Conservation (phyloP, 2,329 filamentous ascomycete genomes). For the Venturia oleaginea region DNA sequence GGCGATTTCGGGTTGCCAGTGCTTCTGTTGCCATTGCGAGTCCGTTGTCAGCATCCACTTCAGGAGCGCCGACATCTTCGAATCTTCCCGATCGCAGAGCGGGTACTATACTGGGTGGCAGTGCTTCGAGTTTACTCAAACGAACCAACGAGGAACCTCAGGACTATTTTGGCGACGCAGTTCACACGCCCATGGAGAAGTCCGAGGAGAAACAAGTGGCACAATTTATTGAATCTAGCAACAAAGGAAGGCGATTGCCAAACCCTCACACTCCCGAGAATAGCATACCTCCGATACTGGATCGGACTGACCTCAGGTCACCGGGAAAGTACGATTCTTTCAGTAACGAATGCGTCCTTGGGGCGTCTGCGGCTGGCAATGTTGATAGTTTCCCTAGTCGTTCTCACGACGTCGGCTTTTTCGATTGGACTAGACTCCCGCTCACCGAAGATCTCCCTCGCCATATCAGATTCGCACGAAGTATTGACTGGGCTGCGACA, state of each 20-base stretch:
- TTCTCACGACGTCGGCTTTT: constrained; percentile 43
- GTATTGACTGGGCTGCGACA: constrained; percentile 64
- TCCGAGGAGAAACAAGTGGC: not conserved
- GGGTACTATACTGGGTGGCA: not conserved
- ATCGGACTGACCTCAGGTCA: constrained; percentile 17
- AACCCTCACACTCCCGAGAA: constrained; percentile 1
- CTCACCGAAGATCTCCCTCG: constrained; percentile 52
- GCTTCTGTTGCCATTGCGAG: constrained; percentile 22
- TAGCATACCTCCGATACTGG: not conserved
- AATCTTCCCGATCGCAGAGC: not conserved
- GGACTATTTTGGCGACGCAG: constrained; percentile 12
- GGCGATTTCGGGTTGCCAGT: constrained; percentile 59
- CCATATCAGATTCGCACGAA: constrained; percentile 65
- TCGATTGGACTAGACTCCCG: constrained; percentile 74
- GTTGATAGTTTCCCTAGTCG: constrained; percentile 31
- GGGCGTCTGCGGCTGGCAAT: constrained; percentile 30
- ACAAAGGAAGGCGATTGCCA: not conserved
- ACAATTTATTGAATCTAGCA: not conserved
- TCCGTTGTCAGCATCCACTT: not conserved
- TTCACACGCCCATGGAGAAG: not conserved
- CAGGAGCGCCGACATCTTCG: constrained; percentile 15
- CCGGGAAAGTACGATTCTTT: constrained; percentile 24
- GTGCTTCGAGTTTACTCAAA: not conserved
- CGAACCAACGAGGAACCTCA: constrained; percentile 1
- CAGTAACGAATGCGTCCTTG: constrained; percentile 33